Conservation (phyloP, 2,329 filamentous ascomycete species). For the Fusarium anguioides region DNA sequence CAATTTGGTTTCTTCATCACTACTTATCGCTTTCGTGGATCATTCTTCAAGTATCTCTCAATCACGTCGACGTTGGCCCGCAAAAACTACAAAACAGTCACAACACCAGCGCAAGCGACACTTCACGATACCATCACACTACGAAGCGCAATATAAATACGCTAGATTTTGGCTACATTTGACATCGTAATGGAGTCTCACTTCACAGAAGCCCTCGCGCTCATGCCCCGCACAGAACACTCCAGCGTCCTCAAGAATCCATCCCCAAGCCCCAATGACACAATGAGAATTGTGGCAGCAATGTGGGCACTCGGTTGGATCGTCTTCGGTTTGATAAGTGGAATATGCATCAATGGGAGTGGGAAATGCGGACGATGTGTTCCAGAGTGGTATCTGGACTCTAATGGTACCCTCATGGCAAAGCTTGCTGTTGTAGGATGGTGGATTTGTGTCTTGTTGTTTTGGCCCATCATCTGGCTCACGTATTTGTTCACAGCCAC, state of each 20-base stretch:
- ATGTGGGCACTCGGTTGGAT: slow-evolving; percentile 47
- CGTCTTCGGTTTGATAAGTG: slow-evolving; percentile 48
- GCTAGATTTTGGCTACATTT: too few relatives aligned
- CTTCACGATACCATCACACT: neutral
- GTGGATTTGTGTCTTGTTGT: slow-evolving; percentile 47
- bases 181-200: too few relatives aligned
- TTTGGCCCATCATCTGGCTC: slow-evolving; percentile 69
- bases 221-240: neutral
- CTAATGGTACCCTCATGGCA: slow-evolving; percentile 33
- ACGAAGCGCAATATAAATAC: neutral
- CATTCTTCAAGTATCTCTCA: slow-evolving; percentile 12
- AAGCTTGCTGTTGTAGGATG: slow-evolving; percentile 40
- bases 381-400: slow-evolving; percentile 51
- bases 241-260: slow-evolving; percentile 20
- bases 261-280: slow-evolving; percentile 9
- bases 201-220: neutral
- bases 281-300: slow-evolving; percentile 42
- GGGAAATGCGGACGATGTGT: slow-evolving; percentile 48
- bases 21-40: neutral
- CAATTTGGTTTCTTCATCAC: neutral
- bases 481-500: slow-evolving; percentile 78
- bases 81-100: neutral
- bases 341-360: slow-evolving; percentile 47
- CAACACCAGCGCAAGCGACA: neutral
- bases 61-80: neutral